These are phyloP conservation scores for Leptographium flavum DNA, from an alignment of 2,329 filamentous ascomycete species.

Conservation along the genomic window DNA sequence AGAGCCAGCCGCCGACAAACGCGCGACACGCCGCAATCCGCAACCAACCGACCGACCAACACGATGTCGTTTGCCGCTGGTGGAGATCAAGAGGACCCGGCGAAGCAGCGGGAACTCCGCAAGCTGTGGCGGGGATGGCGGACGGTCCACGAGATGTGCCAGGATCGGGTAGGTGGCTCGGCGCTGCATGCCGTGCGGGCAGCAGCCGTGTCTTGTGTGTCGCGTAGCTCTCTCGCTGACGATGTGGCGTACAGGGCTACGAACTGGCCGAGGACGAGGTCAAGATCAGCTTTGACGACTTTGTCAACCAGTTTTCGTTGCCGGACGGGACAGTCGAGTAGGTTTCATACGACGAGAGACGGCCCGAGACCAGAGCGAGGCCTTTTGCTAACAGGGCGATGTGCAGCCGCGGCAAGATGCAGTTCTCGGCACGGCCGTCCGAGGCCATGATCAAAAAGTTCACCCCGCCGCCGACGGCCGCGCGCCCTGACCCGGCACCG, in stretches of 20 bases:
- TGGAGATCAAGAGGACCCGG: slow-evolving; percentile 13
- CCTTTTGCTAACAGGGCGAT: background rate
- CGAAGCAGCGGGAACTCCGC: slow-evolving; percentile 38
- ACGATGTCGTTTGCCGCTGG: background rate
- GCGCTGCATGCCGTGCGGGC: too few relatives aligned
- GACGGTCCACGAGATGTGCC: slow-evolving; percentile 90
- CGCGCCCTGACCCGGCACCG: slow-evolving; percentile 54
- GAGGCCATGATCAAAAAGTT: slow-evolving; percentile 75
- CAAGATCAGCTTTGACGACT: slow-evolving; percentile 71
- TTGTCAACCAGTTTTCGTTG: slow-evolving; percentile 57
- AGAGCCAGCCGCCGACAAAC: too few relatives aligned
- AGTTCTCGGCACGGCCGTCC: slow-evolving; percentile 76
- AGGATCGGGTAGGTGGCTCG: slow-evolving; percentile 56
- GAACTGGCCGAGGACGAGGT: slow-evolving; percentile 82
- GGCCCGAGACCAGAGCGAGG: background rate
- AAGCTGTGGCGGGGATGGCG: slow-evolving; percentile 88
- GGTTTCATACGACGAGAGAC: slow-evolving; percentile 15
- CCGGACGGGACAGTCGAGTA: slow-evolving; percentile 65
- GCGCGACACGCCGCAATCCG: too few relatives aligned
- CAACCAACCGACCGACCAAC: too few relatives aligned
- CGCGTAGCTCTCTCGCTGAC: background rate
- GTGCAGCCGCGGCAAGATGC: slow-evolving; percentile 75
- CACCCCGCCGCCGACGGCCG: slow-evolving; percentile 54
- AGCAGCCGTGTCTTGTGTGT: background rate
- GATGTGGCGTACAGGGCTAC: slow-evolving; percentile 58